phyloP scores from a whole-genome alignment of 179 eudicot species.

The Beta corolliflora region DNA sequence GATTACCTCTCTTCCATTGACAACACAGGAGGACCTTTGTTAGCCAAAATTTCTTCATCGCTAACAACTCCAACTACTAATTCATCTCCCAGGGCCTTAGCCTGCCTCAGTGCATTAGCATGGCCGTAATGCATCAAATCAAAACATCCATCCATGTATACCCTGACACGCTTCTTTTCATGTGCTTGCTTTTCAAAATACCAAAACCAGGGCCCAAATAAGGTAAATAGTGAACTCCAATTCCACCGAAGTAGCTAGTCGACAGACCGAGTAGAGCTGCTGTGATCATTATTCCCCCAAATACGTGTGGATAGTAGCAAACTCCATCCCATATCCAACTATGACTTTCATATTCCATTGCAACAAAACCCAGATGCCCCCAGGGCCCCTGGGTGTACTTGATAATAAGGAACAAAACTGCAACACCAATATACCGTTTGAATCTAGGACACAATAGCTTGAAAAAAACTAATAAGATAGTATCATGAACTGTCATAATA shows the following conservation, averaged over 20 bases:
- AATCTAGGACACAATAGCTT: constrained; percentile 9
- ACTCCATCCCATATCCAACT: constrained; percentile 74
- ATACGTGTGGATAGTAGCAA: constrained; percentile 75
- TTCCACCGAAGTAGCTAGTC: constrained; percentile 72
- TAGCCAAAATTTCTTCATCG: constrained; percentile 88
- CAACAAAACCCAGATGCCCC: constrained; percentile 34
- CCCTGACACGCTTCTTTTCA: constrained; percentile 68
- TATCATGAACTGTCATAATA: not conserved
- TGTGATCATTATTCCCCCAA: constrained; percentile 86
- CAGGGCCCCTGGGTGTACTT: constrained; percentile 34
- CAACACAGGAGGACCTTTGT: constrained; percentile 94
- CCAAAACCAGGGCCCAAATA: constrained; percentile 60
- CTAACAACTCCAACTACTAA: constrained; percentile 87
- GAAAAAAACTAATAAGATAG: not conserved
- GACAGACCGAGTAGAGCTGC: constrained; percentile 87
- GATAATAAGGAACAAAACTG: constrained; percentile 30
- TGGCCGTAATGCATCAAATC: constrained; percentile 99
- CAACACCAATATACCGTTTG: constrained; percentile 17
- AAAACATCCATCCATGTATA: constrained; percentile 97
- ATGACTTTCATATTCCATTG: constrained; percentile 69
- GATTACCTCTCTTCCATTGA: constrained; percentile 89
- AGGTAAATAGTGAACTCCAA: constrained; percentile 66
- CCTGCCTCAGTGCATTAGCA: constrained; percentile 97
- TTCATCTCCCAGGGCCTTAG: constrained; percentile 91
- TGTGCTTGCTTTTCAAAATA: constrained; percentile 53